Conservation (phyloP, 1,284 basidiomycete genomes). For the Puccinia sorghi region DNA sequence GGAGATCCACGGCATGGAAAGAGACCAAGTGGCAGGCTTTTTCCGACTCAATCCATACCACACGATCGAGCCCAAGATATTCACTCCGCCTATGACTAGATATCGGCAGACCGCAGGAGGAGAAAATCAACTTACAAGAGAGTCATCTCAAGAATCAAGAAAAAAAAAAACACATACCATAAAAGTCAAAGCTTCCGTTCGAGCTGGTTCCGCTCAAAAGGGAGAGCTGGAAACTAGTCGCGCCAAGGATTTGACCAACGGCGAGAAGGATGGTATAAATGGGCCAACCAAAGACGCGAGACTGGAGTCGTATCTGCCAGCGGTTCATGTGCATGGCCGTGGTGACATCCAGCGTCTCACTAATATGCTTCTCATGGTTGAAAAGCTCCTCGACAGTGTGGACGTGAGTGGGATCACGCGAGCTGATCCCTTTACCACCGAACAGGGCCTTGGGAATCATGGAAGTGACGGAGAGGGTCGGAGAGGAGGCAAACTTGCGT, state of each 20-base stretch:
- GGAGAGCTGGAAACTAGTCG: slow-evolving; percentile 90
- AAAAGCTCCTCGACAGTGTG: neutral
- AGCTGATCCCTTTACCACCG: neutral
- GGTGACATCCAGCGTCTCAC: neutral
- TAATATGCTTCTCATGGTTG: neutral
- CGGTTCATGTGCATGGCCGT: slow-evolving; percentile 31
- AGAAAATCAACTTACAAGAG: neutral
- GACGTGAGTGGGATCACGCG: neutral
- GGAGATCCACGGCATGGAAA: slow-evolving; percentile 82
- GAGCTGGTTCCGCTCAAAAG: slow-evolving; percentile 80
- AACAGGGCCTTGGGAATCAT: neutral
- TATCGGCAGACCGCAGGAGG: neutral
- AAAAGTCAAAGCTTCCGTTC: slow-evolving; percentile 75
- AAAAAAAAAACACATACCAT: slow-evolving; percentile 60
- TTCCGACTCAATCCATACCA: slow-evolving; percentile 87
- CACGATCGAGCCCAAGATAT: slow-evolving; percentile 75
- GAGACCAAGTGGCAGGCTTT: slow-evolving; percentile 80
- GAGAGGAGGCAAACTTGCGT: slow-evolving; percentile 25
- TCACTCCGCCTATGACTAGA: slow-evolving; percentile 72
- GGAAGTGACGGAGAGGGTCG: slow-evolving; percentile 12
- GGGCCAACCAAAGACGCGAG: slow-evolving; percentile 68
- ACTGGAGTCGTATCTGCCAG: slow-evolving; percentile 49
- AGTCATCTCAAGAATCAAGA: neutral
- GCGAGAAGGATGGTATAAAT: slow-evolving; percentile 84
- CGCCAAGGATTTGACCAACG: slow-evolving; percentile 76